phyloP scores from a whole-genome alignment of 2,329 filamentous ascomycete genomes.

The Colletotrichum gigasporum region DNA sequence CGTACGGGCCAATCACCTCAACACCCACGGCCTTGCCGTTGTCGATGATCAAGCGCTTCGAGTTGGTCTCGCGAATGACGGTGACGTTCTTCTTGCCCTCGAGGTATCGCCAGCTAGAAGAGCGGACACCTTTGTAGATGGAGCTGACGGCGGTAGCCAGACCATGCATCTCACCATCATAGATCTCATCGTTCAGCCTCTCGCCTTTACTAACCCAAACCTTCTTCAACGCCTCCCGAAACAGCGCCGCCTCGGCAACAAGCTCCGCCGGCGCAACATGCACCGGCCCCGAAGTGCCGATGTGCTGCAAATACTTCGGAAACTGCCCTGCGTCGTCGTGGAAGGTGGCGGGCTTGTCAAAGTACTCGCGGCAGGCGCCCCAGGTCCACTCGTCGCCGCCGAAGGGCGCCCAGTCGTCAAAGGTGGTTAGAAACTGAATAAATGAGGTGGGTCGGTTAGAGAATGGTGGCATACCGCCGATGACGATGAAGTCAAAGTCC shows the following conservation, averaged over 20 bases:
- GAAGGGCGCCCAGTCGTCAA: constrained; percentile 76
- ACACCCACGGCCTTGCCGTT: constrained; percentile 54
- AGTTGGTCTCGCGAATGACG: constrained; percentile 55
- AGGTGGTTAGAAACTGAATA: constrained; percentile 47
- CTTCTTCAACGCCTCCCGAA: constrained; percentile 57
- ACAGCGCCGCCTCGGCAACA: constrained; percentile 59
- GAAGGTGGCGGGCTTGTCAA: constrained; percentile 61
- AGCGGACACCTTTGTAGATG: constrained; percentile 67
- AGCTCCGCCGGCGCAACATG: constrained; percentile 64
- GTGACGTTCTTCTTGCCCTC: constrained; percentile 64
- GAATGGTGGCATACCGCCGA: constrained; percentile 35
- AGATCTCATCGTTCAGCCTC: constrained; percentile 62
- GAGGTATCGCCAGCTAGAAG: constrained; percentile 60
- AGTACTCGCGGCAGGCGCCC: constrained; percentile 58
- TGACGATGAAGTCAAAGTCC: constrained; percentile 51
- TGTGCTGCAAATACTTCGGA: constrained; percentile 54
- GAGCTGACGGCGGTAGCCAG: constrained; percentile 62
- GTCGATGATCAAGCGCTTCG: constrained; percentile 64
- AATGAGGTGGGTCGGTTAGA: neutral
- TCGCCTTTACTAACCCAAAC: constrained; percentile 65
- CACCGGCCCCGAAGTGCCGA: constrained; percentile 61
- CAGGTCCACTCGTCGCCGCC: constrained; percentile 75
- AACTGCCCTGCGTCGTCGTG: constrained; percentile 62
- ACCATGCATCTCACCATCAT: constrained; percentile 63
- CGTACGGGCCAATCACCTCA: constrained; percentile 49